These are phyloP conservation scores for Truncatella angustata DNA, from an alignment of 2,329 filamentous ascomycete genomes.

Conservation along the genomic window DNA sequence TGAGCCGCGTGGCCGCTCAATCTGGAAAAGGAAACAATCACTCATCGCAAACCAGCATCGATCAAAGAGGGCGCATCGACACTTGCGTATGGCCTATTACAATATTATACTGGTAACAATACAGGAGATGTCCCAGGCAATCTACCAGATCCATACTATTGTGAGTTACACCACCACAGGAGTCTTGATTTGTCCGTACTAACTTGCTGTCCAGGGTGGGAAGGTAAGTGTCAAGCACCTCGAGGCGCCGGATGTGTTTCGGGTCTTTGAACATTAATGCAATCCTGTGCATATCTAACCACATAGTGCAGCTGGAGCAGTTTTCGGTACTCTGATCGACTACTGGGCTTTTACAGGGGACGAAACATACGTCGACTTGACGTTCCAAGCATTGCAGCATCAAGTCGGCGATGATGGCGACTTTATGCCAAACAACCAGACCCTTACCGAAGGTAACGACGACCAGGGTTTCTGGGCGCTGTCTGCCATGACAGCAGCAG, in stretches of 20 bases:
- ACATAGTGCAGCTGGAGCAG: constrained; percentile 30
- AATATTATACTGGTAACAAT: constrained; percentile 18
- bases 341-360: constrained; percentile 57
- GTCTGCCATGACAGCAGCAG: constrained; percentile 57
- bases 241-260: not conserved
- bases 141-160: constrained; percentile 39
- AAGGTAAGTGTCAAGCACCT: not conserved
- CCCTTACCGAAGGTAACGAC: constrained; percentile 42
- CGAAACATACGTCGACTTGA: constrained; percentile 43
- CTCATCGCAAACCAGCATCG: constrained; percentile 10
- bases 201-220: constrained; percentile 1
- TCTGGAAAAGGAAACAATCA: constrained; percentile 1
- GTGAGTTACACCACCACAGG: constrained; percentile 28
- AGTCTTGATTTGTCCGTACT: not conserved
- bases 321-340: constrained; percentile 52
- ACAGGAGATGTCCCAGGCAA: constrained; percentile 18
- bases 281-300: not conserved
- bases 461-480: constrained; percentile 63
- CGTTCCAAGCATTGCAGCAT: constrained; percentile 39
- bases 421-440: constrained; percentile 42
- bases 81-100: constrained; percentile 16
- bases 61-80: constrained; percentile 14
- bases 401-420: constrained; percentile 40
- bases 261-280: not conserved
- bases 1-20: not conserved